phyloP scores from a whole-genome alignment of 108 stramenopile genomes.

The Nitzschia palea region DNA sequence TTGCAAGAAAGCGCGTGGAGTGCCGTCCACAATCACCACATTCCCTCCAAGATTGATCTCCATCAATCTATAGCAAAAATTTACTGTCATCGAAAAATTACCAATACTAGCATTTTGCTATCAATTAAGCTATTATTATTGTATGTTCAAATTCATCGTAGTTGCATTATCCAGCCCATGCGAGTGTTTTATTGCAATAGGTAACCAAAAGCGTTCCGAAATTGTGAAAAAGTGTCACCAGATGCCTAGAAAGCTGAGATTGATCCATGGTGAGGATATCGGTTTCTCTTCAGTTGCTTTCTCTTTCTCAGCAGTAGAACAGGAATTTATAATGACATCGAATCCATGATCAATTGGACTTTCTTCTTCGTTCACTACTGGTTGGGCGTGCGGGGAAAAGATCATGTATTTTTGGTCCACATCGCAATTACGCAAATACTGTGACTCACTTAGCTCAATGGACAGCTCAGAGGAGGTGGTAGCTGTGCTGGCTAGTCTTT shows the following conservation, averaged over 20 bases:
- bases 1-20: too few species aligned
- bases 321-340: background rate
- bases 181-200: too few species aligned
- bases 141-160: too few species aligned
- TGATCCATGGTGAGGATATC: background rate
- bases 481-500: background rate
- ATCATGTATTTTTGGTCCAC: background rate
- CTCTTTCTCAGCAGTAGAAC: background rate
- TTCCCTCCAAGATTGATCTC: too few species aligned
- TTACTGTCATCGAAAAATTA: too few species aligned
- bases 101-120: too few species aligned
- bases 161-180: too few species aligned
- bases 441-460: background rate
- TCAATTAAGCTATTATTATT: too few species aligned
- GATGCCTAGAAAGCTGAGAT: background rate
- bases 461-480: background rate
- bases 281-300: background rate
- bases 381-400: background rate
- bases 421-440: background rate
- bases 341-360: background rate
- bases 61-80: too few species aligned
- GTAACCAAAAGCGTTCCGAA: too few species aligned
- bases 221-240: too few species aligned
- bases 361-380: background rate
- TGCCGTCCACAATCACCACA: too few species aligned